Evolutionary conservation across 257 asterid species (phyloP).

Genomic region (Jasminum sambac): DNA sequence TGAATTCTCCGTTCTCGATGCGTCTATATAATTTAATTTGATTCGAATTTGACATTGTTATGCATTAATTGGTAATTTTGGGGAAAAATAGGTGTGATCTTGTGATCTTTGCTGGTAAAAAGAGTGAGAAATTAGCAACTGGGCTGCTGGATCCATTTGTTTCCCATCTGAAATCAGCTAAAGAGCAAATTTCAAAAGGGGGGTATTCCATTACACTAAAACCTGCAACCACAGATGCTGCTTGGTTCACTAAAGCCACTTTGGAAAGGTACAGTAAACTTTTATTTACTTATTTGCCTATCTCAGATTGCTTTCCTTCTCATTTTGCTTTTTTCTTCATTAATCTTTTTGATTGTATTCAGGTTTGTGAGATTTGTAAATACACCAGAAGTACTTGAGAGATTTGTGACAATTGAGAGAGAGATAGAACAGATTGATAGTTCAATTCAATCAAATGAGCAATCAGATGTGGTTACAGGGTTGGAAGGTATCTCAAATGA

Average conservation of each 20-base stretch:
- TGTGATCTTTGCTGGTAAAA: conserved; percentile 58
- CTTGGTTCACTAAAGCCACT: conserved; percentile 79
- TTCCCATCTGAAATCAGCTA: conserved; percentile 67
- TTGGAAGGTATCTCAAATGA: conserved; percentile 42
- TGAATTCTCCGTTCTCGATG: not conserved
- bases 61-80: conserved; percentile 23
- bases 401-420: conserved; percentile 69
- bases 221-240: conserved; percentile 38
- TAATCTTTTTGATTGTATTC: not conserved
- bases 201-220: conserved; percentile 73
- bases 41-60: conserved; percentile 10
- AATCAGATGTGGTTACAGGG: conserved; percentile 34
- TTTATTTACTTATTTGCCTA: not conserved
- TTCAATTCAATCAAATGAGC: conserved; percentile 53
- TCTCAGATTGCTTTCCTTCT: not conserved
- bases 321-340: not conserved
- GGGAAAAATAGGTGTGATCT: conserved; percentile 68
- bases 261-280: conserved; percentile 50
- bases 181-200: conserved; percentile 76
- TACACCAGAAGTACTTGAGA: conserved; percentile 82
- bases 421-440: conserved; percentile 76
- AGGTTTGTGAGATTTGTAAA: conserved; percentile 86
- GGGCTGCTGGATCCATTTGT: conserved; percentile 76
- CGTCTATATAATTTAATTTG: not conserved
- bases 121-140: conserved; percentile 76